phyloP scores from a whole-genome alignment of 768 basidiomycete species.

The Kwoniella pini region DNA sequence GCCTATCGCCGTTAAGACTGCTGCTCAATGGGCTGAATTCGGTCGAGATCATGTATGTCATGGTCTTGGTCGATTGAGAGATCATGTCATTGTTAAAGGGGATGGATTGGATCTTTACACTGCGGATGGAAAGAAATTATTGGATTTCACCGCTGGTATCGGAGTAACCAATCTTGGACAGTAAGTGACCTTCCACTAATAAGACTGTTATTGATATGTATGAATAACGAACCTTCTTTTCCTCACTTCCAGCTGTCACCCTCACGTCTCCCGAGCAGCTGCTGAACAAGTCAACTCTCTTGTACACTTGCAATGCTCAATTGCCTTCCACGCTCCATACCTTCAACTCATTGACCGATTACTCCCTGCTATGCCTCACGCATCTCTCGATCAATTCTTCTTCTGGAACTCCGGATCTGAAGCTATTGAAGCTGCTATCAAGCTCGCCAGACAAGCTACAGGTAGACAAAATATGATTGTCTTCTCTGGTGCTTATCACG shows the following conservation, averaged over 20 bases:
- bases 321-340: slow-evolving; percentile 83
- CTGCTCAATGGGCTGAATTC: slow-evolving; percentile 50
- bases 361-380: slow-evolving; percentile 84
- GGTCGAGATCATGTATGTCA: slow-evolving; percentile 53
- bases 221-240: no score
- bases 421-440: slow-evolving; percentile 84
- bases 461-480: slow-evolving; percentile 82
- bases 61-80: slow-evolving; percentile 51
- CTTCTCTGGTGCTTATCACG: slow-evolving; percentile 92
- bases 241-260: slow-evolving; percentile 39
- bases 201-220: no score
- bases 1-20: slow-evolving; percentile 43
- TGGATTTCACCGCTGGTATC: slow-evolving; percentile 84
- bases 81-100: slow-evolving; percentile 52
- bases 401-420: slow-evolving; percentile 97
- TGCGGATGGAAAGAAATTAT: slow-evolving; percentile 68
- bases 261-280: slow-evolving; percentile 44
- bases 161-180: slow-evolving; percentile 78
- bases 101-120: slow-evolving; percentile 70
- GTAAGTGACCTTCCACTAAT: slow-evolving; percentile 57
- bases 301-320: slow-evolving; percentile 62
- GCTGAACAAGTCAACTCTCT: slow-evolving; percentile 41
- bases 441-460: slow-evolving; percentile 78
- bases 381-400: slow-evolving; percentile 91
- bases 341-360: slow-evolving; percentile 81